Conservation (phyloP, 2,329 filamentous ascomycete genomes). For the Cladosporium sp. region DNA sequence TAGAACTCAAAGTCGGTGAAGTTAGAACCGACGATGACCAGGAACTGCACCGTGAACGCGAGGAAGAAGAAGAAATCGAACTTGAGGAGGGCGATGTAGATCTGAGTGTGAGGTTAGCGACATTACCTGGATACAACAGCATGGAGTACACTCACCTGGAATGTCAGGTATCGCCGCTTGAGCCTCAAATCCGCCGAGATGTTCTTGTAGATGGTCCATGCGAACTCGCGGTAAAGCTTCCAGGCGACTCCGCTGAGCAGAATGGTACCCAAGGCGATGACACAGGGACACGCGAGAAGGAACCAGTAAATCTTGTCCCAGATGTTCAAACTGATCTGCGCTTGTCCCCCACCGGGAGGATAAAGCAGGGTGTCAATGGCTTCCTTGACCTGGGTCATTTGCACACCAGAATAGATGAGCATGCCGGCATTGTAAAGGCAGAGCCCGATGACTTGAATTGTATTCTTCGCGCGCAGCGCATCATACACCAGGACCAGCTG, state of each 20-base stretch:
- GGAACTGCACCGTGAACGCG: conserved; percentile 95
- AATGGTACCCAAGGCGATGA: conserved; percentile 71
- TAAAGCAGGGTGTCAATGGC: conserved; percentile 54
- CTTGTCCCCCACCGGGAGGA: conserved; percentile 19
- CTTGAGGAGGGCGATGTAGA: conserved; percentile 95
- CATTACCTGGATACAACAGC: background rate
- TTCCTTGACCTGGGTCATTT: conserved; percentile 80
- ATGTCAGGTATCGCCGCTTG: conserved; percentile 93
- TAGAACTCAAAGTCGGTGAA: conserved; percentile 68
- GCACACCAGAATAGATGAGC: conserved; percentile 85
- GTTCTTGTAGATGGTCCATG: conserved; percentile 98
- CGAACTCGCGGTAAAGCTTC: conserved; percentile 97
- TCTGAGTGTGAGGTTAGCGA: conserved; percentile 46
- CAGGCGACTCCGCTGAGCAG: conserved; percentile 72
- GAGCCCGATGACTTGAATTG: conserved; percentile 94
- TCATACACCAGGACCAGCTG: conserved; percentile 87
- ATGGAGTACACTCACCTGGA: conserved; percentile 62
- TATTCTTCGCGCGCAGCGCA: conserved; percentile 90
- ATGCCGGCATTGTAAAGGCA: conserved; percentile 89
- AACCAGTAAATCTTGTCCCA: conserved; percentile 68
- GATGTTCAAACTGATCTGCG: conserved; percentile 48
- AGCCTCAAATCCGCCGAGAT: conserved; percentile 95
- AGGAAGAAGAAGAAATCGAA: conserved; percentile 99
- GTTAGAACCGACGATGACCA: conserved; percentile 79
- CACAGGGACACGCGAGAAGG: conserved; percentile 75